Percentiles rank a stretch among this genome's conserved stretches.
phyloP scores from a whole-genome alignment of 2,329 filamentous ascomycete genomes.

The Whalleya microplaca region DNA sequence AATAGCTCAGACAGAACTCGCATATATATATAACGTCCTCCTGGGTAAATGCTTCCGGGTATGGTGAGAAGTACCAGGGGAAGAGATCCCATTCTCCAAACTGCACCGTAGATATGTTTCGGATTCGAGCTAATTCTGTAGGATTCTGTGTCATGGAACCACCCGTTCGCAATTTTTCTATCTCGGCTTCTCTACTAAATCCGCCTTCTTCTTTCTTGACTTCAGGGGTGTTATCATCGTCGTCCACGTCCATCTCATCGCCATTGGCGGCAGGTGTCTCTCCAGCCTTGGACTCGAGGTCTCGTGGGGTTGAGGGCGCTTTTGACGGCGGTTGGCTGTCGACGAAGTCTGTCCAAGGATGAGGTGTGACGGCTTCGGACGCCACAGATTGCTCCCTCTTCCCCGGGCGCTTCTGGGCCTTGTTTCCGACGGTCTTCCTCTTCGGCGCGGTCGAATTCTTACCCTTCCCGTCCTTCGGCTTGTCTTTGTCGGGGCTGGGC shows the following conservation, averaged over 20 bases:
- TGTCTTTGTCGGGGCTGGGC: conserved; percentile 87
- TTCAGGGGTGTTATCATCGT: conserved; percentile 46
- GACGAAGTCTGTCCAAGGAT: conserved; percentile 57
- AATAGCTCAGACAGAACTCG: conserved; percentile 95
- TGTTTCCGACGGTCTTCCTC: conserved; percentile 60
- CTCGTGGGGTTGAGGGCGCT: conserved; percentile 46
- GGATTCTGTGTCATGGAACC: conserved; percentile 99
- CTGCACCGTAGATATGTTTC: conserved; percentile 91
- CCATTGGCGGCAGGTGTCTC: conserved; percentile 48
- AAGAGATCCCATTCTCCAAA: conserved; percentile 92
- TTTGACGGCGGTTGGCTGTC: conserved; percentile 52
- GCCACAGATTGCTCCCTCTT: conserved; percentile 60
- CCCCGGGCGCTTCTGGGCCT: conserved; percentile 57
- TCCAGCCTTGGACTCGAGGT: conserved; percentile 50
- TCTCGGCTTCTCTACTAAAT: conserved; percentile 86
- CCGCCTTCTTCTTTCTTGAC: conserved; percentile 53
- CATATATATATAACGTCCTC: conserved; percentile 94
- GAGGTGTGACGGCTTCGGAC: conserved; percentile 58
- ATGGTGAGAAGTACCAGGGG: conserved; percentile 99
- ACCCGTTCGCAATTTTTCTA: conserved; percentile 90
- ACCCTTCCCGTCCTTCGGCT: conserved; percentile 73
- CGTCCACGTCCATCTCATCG: conserved; percentile 61
- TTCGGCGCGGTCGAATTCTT: conserved; percentile 69
- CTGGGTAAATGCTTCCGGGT: conserved; percentile 85
- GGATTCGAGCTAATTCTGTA: conserved; percentile 91